phyloP scores from a whole-genome alignment of 192 early-diverging fungal species.

The Linderina pennispora region DNA sequence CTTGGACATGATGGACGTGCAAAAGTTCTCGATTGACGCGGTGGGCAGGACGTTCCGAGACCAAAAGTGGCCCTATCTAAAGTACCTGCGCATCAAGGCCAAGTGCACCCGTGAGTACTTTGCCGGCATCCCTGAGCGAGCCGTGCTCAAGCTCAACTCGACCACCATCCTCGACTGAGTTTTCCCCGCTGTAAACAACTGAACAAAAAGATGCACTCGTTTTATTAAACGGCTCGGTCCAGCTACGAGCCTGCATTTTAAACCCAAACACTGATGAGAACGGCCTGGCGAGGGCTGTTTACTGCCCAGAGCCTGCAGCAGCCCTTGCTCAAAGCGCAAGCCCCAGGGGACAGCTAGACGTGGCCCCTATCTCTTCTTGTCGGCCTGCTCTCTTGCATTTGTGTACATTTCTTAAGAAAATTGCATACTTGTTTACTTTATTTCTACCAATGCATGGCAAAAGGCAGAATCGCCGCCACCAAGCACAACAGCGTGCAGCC shows the following conservation, averaged over 20 bases:
- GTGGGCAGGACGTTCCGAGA: conserved; percentile 36
- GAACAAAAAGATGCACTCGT: neutral
- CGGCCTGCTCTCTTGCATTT: no score
- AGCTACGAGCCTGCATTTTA: no score
- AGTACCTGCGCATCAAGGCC: conserved; percentile 39
- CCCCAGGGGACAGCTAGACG: no score
- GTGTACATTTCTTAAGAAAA: no score
- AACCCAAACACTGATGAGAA: no score
- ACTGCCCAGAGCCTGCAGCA: no score
- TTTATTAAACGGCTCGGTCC: neutral
- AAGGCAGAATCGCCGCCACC: no score
- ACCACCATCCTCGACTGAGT: conserved; percentile 27
- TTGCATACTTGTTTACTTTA: no score
- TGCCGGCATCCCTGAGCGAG: conserved; percentile 26
- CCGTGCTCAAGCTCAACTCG: conserved; percentile 43
- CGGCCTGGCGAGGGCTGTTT: no score
- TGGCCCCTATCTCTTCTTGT: no score
- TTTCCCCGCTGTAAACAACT: neutral
- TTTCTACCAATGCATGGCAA: no score
- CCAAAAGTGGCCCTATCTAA: conserved; percentile 36
- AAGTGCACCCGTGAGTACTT: conserved; percentile 34
- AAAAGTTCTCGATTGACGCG: conserved; percentile 36
- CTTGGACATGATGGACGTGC: conserved; percentile 47
- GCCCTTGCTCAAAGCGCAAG: no score
- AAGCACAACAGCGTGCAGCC: neutral